Percentiles rank a stretch among this genome's conserved stretches.
phyloP scores from a whole-genome alignment of 2,329 filamentous ascomycete genomes.

The Emydomyces testavorans region DNA sequence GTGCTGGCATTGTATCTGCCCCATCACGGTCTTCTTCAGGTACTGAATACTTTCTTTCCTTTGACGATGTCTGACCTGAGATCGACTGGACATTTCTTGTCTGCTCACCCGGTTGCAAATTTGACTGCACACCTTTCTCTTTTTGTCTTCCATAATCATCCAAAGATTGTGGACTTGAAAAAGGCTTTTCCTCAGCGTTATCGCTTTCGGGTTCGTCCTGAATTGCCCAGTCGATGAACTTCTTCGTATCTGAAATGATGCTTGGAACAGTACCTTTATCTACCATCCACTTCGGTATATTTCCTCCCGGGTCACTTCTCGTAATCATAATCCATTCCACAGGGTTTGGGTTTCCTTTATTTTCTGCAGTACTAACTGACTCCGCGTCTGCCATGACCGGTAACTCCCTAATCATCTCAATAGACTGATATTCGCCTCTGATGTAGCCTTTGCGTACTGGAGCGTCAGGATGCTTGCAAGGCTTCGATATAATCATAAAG shows the following conservation, averaged over 20 bases:
- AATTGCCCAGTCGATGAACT: conserved; percentile 70
- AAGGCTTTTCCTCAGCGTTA: neutral
- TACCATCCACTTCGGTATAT: conserved; percentile 81
- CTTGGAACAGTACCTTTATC: conserved; percentile 74
- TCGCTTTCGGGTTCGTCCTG: conserved; percentile 24
- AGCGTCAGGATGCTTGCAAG: conserved; percentile 64
- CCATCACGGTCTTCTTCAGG: conserved; percentile 9
- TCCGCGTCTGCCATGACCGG: conserved; percentile 30
- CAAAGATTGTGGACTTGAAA: neutral
- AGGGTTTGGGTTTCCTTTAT: conserved; percentile 43
- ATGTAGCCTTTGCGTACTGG: conserved; percentile 62
- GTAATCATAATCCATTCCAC: conserved; percentile 93
- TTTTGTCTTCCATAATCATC: too few relatives aligned
- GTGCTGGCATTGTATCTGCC: conserved; percentile 19
- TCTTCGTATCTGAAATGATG: conserved; percentile 65
- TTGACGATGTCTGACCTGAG: neutral
- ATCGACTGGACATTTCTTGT: neutral
- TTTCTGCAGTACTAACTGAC: neutral
- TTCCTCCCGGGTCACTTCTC: conserved; percentile 76
- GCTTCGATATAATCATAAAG: conserved; percentile 79
- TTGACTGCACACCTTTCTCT: neutral
- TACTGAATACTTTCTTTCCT: neutral
- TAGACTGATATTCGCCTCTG: conserved; percentile 76
- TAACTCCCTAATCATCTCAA: conserved; percentile 81
- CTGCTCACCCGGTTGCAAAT: neutral